Evolutionary conservation across 164 flowering plant species (phyloP).

Genomic region (Chimonanthus praecox): DNA sequence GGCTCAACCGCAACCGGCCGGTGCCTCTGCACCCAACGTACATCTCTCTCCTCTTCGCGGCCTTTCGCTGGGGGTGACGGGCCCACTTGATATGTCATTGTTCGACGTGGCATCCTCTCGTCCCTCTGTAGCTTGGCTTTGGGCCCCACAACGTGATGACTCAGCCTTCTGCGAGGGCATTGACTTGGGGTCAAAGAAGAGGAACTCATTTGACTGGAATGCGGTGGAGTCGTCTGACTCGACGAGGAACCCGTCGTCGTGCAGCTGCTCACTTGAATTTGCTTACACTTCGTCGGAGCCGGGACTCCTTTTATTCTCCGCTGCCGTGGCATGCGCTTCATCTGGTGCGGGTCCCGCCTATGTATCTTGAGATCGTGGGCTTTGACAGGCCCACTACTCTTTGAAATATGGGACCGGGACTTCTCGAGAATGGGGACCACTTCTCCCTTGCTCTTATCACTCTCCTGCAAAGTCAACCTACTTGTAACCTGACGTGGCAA

Average conservation of each 20-base stretch:
- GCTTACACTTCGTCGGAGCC: background rate
- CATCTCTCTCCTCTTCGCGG: background rate
- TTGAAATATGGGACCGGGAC: background rate
- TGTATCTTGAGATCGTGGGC: background rate
- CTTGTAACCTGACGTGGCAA: constrained; percentile 6
- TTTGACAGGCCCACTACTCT: constrained; percentile 2
- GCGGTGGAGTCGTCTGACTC: background rate
- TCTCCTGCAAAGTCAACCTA: constrained; percentile 9
- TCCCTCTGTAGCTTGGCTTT: background rate
- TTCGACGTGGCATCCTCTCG: background rate
- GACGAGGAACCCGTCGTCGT: constrained; percentile 10
- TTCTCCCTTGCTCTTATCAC: background rate
- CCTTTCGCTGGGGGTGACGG: background rate
- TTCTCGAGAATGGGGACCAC: constrained; percentile 2
- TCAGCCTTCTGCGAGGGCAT: constrained; percentile 7
- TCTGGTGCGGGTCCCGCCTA: background rate
- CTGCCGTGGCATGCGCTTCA: constrained; percentile 5
- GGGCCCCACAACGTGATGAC: background rate
- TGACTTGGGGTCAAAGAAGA: constrained; percentile 15
- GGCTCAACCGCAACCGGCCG: background rate
- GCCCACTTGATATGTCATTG: background rate
- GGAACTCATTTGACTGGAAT: background rate
- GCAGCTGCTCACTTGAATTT: background rate
- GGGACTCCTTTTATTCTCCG: constrained; percentile 7
- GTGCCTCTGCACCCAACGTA: constrained; percentile 5